Percentiles rank a stretch among this genome's conserved stretches.
These are phyloP conservation scores for Avena eriantha DNA, from an alignment of 176 grass and related monocot genomes.

Conservation along the genomic window DNA sequence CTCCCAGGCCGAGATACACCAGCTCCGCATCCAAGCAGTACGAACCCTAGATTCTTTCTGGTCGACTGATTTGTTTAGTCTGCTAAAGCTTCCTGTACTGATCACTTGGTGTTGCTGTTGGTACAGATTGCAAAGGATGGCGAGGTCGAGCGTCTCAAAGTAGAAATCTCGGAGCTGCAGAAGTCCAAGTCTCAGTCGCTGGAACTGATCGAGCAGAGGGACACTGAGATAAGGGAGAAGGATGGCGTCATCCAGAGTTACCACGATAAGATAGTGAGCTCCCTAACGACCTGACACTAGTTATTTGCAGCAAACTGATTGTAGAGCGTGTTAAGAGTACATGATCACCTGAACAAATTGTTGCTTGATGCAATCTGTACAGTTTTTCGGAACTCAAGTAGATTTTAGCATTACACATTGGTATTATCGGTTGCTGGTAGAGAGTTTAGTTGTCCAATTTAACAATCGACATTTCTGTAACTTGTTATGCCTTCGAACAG, in stretches of 20 bases:
- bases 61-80: constrained; percentile 3
- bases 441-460: neutral
- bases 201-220: constrained; percentile 85
- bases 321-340: neutral
- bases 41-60: constrained; percentile 34
- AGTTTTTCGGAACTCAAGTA: neutral
- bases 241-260: constrained; percentile 84
- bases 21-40: constrained; percentile 90
- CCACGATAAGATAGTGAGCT: constrained; percentile 89
- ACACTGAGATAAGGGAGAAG: constrained; percentile 82
- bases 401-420: neutral
- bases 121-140: constrained; percentile 84
- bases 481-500: no score
- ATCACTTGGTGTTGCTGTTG: constrained; percentile 11
- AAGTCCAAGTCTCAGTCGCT: constrained; percentile 80
- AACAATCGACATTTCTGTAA: neutral
- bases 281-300: neutral
- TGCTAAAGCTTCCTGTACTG: constrained; percentile 23
- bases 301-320: constrained; percentile 21
- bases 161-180: constrained; percentile 72
- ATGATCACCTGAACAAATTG: neutral
- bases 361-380: neutral
- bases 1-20: constrained; percentile 80
- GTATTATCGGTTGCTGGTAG: neutral
- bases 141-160: constrained; percentile 70